Percentiles rank a stretch among this genome's conserved stretches.
phyloP scores from a whole-genome alignment of 805 yeast species.

The Blastobotrys parvus region DNA sequence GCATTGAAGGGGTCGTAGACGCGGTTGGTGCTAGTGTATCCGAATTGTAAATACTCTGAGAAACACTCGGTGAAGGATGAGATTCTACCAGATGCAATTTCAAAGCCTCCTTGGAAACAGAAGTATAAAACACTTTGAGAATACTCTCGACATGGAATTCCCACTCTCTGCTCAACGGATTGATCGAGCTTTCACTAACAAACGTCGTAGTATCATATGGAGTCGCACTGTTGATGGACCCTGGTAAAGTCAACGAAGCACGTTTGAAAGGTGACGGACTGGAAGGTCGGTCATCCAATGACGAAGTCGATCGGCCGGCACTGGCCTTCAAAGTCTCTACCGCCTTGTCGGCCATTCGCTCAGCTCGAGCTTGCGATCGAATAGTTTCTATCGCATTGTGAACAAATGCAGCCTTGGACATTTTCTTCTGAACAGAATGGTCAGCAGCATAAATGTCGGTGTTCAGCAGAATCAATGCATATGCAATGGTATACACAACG shows the following conservation, averaged over 20 bases:
- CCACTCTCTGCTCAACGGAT: slow-evolving; percentile 18
- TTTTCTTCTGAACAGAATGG: slow-evolving; percentile 23
- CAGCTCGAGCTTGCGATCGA: slow-evolving; percentile 5
- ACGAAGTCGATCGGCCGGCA: not conserved
- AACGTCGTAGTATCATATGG: slow-evolving; percentile 11
- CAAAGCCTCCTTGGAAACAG: slow-evolving; percentile 21
- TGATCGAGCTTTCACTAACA: slow-evolving; percentile 10
- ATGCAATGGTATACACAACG: slow-evolving; percentile 63
- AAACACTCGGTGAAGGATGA: slow-evolving; percentile 8
- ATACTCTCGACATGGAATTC: slow-evolving; percentile 18
- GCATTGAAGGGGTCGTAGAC: slow-evolving; percentile 2
- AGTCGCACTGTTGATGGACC: not conserved
- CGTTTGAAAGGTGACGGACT: not conserved
- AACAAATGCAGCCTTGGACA: slow-evolving; percentile 39
- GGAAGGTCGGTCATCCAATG: not conserved
- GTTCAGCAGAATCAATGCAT: slow-evolving; percentile 62
- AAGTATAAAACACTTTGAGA: slow-evolving; percentile 18
- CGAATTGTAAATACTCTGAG: slow-evolving; percentile 10
- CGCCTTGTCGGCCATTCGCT: not conserved
- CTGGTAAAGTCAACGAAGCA: slow-evolving; percentile 1
- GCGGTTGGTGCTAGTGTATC: not conserved
- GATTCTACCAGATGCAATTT: slow-evolving; percentile 16
- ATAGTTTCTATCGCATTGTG: slow-evolving; percentile 44
- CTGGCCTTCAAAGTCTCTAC: not conserved
- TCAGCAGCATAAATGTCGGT: slow-evolving; percentile 64